Percentiles rank a stretch among this genome's conserved stretches.
These are phyloP conservation scores for Zygosaccharomyces sapae DNA, from an alignment of 1,139 yeast species.

Conservation along the genomic window DNA sequence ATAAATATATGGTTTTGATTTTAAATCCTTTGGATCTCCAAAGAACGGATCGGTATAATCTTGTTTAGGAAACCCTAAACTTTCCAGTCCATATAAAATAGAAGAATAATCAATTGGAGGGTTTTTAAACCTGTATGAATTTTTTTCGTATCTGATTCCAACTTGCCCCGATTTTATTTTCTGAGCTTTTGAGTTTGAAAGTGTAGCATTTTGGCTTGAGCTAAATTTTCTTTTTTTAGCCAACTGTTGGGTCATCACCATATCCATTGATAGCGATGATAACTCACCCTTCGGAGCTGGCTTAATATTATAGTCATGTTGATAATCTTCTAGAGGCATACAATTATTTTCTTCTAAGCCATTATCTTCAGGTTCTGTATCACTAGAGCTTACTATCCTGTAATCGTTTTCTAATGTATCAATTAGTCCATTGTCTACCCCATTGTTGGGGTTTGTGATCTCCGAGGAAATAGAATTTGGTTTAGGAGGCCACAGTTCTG, in stretches of 20 bases:
- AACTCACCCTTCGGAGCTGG: constrained; percentile 8
- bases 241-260: constrained; percentile 24
- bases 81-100: constrained; percentile 38
- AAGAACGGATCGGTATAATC: constrained; percentile 64
- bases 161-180: constrained; percentile 1
- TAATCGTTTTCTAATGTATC: constrained; percentile 13
- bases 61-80: constrained; percentile 46
- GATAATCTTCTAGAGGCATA: constrained; percentile 18
- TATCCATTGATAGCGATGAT: constrained; percentile 18
- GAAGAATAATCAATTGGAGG: constrained; percentile 13
- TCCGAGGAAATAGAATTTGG: constrained; percentile 13
- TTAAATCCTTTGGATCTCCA: constrained; percentile 49
- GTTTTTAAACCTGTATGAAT: constrained; percentile 13
- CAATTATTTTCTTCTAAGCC: constrained; percentile 12
- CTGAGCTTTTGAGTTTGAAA: not conserved
- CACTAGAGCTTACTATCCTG: constrained; percentile 17
- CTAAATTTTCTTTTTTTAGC: constrained; percentile 12
- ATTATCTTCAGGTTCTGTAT: constrained; percentile 17
- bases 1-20: constrained; percentile 52
- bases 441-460: not conserved
- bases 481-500: constrained; percentile 30
- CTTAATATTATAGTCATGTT: constrained; percentile 15
- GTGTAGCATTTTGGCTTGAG: not conserved
- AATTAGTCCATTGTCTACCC: constrained; percentile 5
- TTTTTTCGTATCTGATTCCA: constrained; percentile 8